phyloP scores from a whole-genome alignment of 1,284 basidiomycete genomes.

The Phellopilus nigrolimitatus region DNA sequence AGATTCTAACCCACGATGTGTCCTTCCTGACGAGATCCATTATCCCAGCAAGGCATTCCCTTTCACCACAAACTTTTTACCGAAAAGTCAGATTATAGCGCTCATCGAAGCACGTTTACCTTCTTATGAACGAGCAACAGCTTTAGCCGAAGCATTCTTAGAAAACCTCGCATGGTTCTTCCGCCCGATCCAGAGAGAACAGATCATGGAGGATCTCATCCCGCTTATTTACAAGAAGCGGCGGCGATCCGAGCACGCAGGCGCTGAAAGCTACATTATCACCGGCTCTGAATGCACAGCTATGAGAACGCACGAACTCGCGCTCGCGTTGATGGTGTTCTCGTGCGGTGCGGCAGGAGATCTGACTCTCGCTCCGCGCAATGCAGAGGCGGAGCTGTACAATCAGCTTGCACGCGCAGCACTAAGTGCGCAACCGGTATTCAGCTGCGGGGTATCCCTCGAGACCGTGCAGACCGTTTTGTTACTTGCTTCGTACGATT shows the following conservation, averaged over 20 bases:
- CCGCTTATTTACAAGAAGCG: conserved; percentile 12
- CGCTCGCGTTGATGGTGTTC: conserved; percentile 52
- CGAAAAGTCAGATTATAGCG: conserved; percentile 10
- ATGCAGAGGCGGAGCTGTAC: conserved; percentile 43
- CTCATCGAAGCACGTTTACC: conserved; percentile 14
- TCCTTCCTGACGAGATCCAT: conserved; percentile 1
- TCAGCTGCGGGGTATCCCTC: conserved; percentile 62
- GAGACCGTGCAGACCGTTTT: conserved; percentile 63
- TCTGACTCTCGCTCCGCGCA: conserved; percentile 35
- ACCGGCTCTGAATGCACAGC: neutral
- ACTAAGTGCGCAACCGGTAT: conserved; percentile 56
- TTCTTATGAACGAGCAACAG: conserved; percentile 17
- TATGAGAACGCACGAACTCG: conserved; percentile 42
- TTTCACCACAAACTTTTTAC: conserved; percentile 10
- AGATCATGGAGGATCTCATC: conserved; percentile 19
- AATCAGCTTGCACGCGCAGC: conserved; percentile 55
- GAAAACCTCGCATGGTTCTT: conserved; percentile 13
- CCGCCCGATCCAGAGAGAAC: conserved; percentile 16
- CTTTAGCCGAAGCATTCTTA: conserved; percentile 17
- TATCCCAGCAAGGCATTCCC: conserved; percentile 11
- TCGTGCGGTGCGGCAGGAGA: conserved; percentile 57
- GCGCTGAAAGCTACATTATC: neutral
- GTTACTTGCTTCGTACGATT: conserved; percentile 66
- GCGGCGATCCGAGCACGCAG: neutral
- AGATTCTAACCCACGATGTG: neutral